Conservation (phyloP, 345 rosid genomes). For the Angophora floribunda region DNA sequence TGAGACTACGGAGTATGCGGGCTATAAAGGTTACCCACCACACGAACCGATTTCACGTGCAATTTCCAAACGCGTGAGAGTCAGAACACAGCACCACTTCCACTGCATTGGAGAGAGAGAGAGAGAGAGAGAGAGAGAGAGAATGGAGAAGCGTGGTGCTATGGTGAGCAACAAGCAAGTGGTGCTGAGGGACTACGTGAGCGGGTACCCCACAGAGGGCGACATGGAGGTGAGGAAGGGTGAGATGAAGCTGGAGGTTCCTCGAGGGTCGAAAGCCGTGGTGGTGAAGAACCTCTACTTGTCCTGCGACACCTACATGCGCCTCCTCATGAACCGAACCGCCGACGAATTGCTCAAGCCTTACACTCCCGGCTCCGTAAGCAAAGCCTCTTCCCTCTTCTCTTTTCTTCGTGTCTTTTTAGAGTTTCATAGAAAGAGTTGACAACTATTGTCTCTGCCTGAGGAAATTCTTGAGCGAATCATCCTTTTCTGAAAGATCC, state of each 20-base stretch:
- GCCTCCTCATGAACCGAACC: neutral
- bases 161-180: constrained; percentile 12
- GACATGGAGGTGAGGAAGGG: neutral
- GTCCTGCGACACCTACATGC: constrained; percentile 10
- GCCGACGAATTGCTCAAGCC: neutral
- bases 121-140: neutral
- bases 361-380: neutral
- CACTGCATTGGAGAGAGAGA: neutral
- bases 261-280: neutral
- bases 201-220: constrained; percentile 1
- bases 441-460: neutral
- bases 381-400: neutral
- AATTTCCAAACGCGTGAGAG: neutral
- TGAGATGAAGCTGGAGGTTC: constrained; percentile 1
- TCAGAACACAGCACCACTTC: neutral
- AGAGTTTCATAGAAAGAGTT: neutral
- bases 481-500: neutral
- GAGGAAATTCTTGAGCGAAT: neutral
- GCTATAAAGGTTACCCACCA: neutral
- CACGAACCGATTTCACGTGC: neutral
- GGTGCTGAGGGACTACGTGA: constrained; percentile 1
- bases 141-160: neutral
- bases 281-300: constrained; percentile 9
- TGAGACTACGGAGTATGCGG: neutral
- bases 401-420: neutral